Evolutionary conservation across 345 rosid species (phyloP).

Genomic region (Viola odorata): DNA sequence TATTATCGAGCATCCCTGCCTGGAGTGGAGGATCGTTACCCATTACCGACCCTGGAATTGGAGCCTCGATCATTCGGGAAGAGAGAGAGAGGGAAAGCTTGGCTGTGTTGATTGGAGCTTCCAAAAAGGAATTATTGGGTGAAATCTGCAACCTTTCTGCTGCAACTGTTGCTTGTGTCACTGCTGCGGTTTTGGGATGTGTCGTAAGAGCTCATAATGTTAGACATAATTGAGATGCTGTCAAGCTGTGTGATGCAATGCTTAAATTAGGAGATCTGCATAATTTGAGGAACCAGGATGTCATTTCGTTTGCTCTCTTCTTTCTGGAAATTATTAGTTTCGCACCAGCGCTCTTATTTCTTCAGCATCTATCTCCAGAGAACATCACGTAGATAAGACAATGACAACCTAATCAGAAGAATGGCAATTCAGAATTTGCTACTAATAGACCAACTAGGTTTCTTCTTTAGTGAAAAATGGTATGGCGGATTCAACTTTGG

Average conservation of each 20-base stretch:
- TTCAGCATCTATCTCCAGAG: no score
- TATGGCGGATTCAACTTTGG: no score
- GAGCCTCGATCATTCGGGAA: conserved; percentile 58
- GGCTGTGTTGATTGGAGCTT: conserved; percentile 70
- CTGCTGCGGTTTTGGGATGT: conserved; percentile 64
- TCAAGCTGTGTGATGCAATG: conserved; percentile 74
- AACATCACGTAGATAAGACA: no score
- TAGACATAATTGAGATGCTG: conserved; percentile 65
- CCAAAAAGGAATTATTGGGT: conserved; percentile 80
- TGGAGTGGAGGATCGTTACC: no score
- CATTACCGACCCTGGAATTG: conserved; percentile 79
- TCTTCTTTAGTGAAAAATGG: no score
- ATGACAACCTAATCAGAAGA: background rate
- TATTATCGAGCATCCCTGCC: conserved; percentile 67
- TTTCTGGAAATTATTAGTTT: background rate
- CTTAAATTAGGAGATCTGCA: conserved; percentile 27
- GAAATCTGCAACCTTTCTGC: conserved; percentile 54
- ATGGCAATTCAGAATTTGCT: background rate
- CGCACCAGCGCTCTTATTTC: background rate
- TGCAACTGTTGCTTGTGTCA: conserved; percentile 53
- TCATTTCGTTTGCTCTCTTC: background rate
- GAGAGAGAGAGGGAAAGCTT: conserved; percentile 65
- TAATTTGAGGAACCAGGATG: conserved; percentile 35
- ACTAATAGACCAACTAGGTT: no score
- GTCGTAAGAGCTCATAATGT: conserved; percentile 88